A percentile compares a stretch with the other conserved stretches of the same genome.
These are phyloP conservation scores for Cephalotrichum gorgonifer DNA, from an alignment of 2,329 filamentous ascomycete species.

Conservation along the genomic window DNA sequence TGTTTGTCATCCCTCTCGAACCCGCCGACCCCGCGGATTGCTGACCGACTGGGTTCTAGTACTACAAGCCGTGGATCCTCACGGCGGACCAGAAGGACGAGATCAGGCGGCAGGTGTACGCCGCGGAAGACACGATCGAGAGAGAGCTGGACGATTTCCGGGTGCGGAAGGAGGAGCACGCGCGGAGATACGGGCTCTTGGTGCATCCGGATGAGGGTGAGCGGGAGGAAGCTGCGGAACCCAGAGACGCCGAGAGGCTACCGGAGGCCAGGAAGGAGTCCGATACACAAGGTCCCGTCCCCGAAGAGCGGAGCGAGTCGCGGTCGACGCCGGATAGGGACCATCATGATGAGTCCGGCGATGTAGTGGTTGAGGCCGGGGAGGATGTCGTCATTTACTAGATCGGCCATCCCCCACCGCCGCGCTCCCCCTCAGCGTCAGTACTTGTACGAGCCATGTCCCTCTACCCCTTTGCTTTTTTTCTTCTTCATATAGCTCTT, in stretches of 20 bases:
- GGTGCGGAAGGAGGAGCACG: slow-evolving; percentile 28
- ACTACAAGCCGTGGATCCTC: slow-evolving; percentile 76
- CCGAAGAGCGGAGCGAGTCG: slow-evolving; percentile 8
- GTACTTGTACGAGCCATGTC: too few species aligned
- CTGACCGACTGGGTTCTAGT: slow-evolving; percentile 37
- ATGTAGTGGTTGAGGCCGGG: slow-evolving; percentile 72
- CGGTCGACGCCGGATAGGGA: slow-evolving; percentile 21
- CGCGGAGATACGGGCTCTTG: slow-evolving; percentile 14
- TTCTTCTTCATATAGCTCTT: neutral
- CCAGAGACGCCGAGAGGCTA: slow-evolving; percentile 2
- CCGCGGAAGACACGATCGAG: slow-evolving; percentile 52
- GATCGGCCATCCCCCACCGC: neutral
- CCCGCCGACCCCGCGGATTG: neutral
- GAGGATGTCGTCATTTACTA: slow-evolving; percentile 91
- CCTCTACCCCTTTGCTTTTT: neutral
- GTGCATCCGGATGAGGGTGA: neutral
- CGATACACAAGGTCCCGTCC: slow-evolving; percentile 5
- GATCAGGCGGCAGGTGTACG: slow-evolving; percentile 60
- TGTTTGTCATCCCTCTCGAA: slow-evolving; percentile 39
- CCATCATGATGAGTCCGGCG: slow-evolving; percentile 59
- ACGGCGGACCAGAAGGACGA: slow-evolving; percentile 56
- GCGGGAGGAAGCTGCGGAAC: neutral
- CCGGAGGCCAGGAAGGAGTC: slow-evolving; percentile 1
- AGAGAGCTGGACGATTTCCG: slow-evolving; percentile 57
- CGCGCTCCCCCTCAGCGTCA: neutral